Conservation (phyloP, 345 rosid species). For the Eucalyptus caleyi region DNA sequence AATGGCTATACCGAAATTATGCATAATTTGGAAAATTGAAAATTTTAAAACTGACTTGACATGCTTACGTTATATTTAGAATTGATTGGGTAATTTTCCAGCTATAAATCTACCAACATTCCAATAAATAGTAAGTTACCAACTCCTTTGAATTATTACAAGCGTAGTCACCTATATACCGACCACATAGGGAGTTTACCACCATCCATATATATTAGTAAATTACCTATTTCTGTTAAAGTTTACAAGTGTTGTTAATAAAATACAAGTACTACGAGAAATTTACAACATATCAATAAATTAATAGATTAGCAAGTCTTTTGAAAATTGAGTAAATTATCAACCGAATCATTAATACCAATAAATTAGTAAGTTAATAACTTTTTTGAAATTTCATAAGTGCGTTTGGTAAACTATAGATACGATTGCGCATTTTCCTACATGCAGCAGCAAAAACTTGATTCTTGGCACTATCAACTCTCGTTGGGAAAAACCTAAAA, state of each 20-base stretch:
- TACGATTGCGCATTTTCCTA: neutral
- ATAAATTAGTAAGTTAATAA: neutral
- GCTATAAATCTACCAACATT: neutral
- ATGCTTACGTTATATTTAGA: too few species aligned
- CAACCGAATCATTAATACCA: neutral
- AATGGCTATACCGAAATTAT: accelerated
- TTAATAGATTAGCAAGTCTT: neutral
- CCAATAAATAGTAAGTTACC: neutral
- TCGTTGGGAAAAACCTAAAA: neutral
- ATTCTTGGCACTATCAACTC: neutral
- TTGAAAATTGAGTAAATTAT: too few species aligned
- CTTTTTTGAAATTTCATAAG: neutral
- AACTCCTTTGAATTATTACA: neutral
- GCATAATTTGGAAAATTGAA: accelerated
- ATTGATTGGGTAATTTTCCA: neutral
- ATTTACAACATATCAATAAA: neutral
- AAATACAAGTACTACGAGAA: neutral
- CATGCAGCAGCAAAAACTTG: neutral
- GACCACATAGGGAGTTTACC: accelerated
- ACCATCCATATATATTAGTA: neutral
- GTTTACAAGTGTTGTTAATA: neutral
- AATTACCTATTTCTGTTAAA: neutral
- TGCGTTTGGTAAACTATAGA: neutral
- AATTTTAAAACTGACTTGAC: accelerated
- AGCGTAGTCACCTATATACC: neutral